Conservation (phyloP, 1,139 yeast genomes). For the Geotrichum histeridarum region DNA sequence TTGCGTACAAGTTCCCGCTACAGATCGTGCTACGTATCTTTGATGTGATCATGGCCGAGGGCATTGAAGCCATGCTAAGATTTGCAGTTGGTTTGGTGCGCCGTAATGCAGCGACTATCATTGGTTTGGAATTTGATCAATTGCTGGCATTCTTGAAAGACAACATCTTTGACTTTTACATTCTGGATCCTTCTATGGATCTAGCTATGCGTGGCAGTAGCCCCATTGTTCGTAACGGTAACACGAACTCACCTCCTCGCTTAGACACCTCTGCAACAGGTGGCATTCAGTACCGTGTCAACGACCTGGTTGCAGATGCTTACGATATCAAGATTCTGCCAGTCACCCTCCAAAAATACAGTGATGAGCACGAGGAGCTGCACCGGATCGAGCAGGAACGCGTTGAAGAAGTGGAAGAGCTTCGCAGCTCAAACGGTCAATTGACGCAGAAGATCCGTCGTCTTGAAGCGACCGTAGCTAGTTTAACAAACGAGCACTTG, state of each 20-base stretch:
- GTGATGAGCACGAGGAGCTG: slow-evolving; percentile 68
- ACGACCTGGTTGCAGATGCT: slow-evolving; percentile 75
- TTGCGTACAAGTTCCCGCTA: slow-evolving; percentile 88
- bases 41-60: slow-evolving; percentile 84
- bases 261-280: slow-evolving; percentile 17
- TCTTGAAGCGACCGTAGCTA: slow-evolving; percentile 64
- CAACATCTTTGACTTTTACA: slow-evolving; percentile 65
- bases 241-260: slow-evolving; percentile 7
- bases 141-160: slow-evolving; percentile 73
- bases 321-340: slow-evolving; percentile 69
- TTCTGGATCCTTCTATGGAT: slow-evolving; percentile 33
- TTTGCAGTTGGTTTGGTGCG: slow-evolving; percentile 75
- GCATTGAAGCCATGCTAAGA: slow-evolving; percentile 73
- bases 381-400: slow-evolving; percentile 64
- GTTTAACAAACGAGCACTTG: slow-evolving; percentile 73
- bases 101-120: slow-evolving; percentile 55
- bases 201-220: slow-evolving; percentile 13
- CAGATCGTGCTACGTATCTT: slow-evolving; percentile 76
- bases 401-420: slow-evolving; percentile 60
- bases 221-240: slow-evolving; percentile 15
- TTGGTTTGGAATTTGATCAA: slow-evolving; percentile 65
- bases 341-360: slow-evolving; percentile 60
- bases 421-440: slow-evolving; percentile 63
- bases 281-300: slow-evolving; percentile 49
- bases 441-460: slow-evolving; percentile 69